Conservation (phyloP, 306 rosid species). For the Quercus agrifolia region DNA sequence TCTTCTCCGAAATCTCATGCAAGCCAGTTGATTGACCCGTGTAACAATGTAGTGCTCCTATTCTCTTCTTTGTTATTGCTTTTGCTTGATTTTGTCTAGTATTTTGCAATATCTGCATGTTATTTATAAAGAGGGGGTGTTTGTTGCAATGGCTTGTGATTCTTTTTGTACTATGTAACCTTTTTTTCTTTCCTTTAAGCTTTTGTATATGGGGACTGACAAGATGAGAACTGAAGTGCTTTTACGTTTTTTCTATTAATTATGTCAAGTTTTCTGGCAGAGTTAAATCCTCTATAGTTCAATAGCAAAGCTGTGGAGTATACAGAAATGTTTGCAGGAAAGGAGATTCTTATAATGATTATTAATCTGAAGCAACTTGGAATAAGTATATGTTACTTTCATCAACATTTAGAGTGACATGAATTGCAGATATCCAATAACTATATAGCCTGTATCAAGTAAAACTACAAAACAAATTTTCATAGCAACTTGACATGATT, state of each 20-base stretch:
- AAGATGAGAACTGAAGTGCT: neutral
- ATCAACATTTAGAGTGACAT: neutral
- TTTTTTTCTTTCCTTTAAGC: neutral
- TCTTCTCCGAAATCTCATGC: slow-evolving; percentile 32
- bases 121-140: slow-evolving; percentile 1
- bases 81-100: slow-evolving; percentile 22
- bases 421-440: neutral
- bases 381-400: neutral
- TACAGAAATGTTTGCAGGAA: neutral
- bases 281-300: neutral
- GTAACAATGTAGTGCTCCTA: slow-evolving; percentile 14
- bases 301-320: neutral
- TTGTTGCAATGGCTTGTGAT: neutral
- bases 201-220: neutral
- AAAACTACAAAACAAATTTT: too few relatives aligned
- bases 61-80: slow-evolving; percentile 25
- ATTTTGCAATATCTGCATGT: neutral
- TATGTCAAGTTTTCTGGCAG: neutral
- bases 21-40: slow-evolving; percentile 19
- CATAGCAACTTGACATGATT: too few relatives aligned
- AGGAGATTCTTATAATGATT: neutral
- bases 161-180: slow-evolving; percentile 1
- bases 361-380: neutral
- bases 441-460: neutral
- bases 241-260: neutral